A percentile compares a stretch with the other conserved stretches of the same genome.
Evolutionary conservation across 805 yeast species (phyloP).

Genomic region (Ogataea trehalophila): DNA sequence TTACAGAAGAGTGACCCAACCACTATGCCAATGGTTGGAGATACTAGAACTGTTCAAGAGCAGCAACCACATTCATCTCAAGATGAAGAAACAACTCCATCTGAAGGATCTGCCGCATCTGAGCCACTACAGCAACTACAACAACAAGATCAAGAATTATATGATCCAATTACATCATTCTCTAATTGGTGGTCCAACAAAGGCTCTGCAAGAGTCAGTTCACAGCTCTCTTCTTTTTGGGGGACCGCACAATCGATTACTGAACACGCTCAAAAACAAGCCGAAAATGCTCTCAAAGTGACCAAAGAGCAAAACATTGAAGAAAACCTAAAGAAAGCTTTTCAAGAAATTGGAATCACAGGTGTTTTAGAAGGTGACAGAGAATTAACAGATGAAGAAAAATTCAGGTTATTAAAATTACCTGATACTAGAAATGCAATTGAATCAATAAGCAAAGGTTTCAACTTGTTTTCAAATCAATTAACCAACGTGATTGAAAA

Average conservation of each 20-base stretch:
- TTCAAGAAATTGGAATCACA: slow-evolving; percentile 38
- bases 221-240: slow-evolving; percentile 62
- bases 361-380: slow-evolving; percentile 32
- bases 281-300: slow-evolving; percentile 46
- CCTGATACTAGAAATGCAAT: slow-evolving; percentile 31
- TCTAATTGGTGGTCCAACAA: slow-evolving; percentile 73
- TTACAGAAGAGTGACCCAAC: neutral
- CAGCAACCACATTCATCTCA: neutral
- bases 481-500: slow-evolving; percentile 36
- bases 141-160: slow-evolving; percentile 9
- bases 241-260: slow-evolving; percentile 45
- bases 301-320: slow-evolving; percentile 37
- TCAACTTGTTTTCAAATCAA: slow-evolving; percentile 28
- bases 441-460: slow-evolving; percentile 33
- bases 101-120: slow-evolving; percentile 1
- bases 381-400: slow-evolving; percentile 30
- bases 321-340: slow-evolving; percentile 32
- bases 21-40: neutral
- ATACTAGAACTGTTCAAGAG: neutral
- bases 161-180: slow-evolving; percentile 61
- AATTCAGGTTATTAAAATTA: slow-evolving; percentile 20
- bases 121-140: slow-evolving; percentile 1
- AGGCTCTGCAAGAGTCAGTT: slow-evolving; percentile 61
- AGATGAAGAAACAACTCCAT: slow-evolving; percentile 5
- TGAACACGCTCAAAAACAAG: slow-evolving; percentile 40